phyloP scores from a whole-genome alignment of 2,329 filamentous ascomycete genomes.

The Diplodia corticola region DNA sequence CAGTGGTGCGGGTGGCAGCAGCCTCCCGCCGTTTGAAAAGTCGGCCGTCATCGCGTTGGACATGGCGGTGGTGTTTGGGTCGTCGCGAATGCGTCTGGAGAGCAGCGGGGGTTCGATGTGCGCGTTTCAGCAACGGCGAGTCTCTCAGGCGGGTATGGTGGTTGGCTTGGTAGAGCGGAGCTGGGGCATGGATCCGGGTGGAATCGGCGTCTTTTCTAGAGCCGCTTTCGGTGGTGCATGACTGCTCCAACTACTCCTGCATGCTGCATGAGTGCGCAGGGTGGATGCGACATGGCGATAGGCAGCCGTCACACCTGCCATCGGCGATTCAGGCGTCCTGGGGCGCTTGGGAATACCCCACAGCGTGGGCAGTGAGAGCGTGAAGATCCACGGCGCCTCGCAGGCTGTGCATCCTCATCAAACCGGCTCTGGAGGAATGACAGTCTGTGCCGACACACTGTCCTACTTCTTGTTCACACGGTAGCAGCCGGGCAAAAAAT shows the following conservation, averaged over 20 bases:
- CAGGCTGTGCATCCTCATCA: conserved; percentile 15
- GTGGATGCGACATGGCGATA: neutral
- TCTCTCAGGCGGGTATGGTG: neutral
- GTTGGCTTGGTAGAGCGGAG: neutral
- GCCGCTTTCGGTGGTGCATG: neutral
- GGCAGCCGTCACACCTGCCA: conserved; percentile 3
- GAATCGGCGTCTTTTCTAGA: neutral
- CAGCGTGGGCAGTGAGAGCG: neutral
- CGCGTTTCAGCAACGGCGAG: neutral
- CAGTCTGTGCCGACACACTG: conserved; percentile 10
- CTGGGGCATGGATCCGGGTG: neutral
- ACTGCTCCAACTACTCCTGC: neutral
- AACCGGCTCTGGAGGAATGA: neutral
- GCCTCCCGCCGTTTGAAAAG: neutral
- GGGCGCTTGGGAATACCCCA: neutral
- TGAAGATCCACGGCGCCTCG: conserved; percentile 4
- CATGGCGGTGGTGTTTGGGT: neutral
- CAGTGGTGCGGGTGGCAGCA: neutral
- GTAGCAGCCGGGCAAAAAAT: neutral
- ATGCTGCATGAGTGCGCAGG: neutral
- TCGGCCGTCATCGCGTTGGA: neutral
- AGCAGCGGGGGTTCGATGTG: neutral
- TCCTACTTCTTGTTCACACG: neutral
- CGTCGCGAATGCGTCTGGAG: neutral
- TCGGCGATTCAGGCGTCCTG: neutral